Evolutionary conservation across 768 basidiomycete species (phyloP).

Genomic region (Phlebiopsis gigantea): DNA sequence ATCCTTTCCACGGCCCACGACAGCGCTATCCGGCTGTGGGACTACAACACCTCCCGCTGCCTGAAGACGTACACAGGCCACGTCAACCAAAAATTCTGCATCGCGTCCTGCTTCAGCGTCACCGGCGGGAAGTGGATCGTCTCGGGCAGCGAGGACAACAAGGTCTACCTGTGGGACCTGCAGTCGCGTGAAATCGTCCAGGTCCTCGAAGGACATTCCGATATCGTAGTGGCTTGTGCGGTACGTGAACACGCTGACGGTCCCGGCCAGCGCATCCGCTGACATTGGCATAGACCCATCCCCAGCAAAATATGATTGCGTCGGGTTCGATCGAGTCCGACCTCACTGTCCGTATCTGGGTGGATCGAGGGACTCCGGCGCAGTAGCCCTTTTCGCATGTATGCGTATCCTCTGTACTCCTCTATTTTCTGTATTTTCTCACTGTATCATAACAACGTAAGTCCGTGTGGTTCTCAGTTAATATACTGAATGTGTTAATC

Average conservation of each 20-base stretch:
- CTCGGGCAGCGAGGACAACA: conserved; percentile 87
- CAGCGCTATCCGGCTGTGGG: conserved; percentile 90
- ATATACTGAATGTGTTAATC: conserved; percentile 8
- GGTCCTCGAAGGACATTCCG: conserved; percentile 67
- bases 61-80: conserved; percentile 90
- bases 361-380: conserved; percentile 35
- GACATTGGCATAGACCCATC: conserved; percentile 50
- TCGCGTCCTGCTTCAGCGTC: conserved; percentile 78
- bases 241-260: conserved; percentile 35
- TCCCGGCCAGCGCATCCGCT: background rate
- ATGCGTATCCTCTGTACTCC: background rate
- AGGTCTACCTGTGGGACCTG: conserved; percentile 87
- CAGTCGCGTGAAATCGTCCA: conserved; percentile 85
- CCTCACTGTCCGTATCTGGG: conserved; percentile 79
- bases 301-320: conserved; percentile 80
- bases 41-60: conserved; percentile 86
- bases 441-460: conserved; percentile 3
- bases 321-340: conserved; percentile 86
- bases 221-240: conserved; percentile 78
- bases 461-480: background rate
- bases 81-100: conserved; percentile 76
- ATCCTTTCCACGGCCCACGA: conserved; percentile 93
- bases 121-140: conserved; percentile 89
- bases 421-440: background rate
- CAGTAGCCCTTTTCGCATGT: background rate